Evolutionary conservation across 1,284 basidiomycete species (phyloP).

Genomic region (Psilocybe mexicana): DNA sequence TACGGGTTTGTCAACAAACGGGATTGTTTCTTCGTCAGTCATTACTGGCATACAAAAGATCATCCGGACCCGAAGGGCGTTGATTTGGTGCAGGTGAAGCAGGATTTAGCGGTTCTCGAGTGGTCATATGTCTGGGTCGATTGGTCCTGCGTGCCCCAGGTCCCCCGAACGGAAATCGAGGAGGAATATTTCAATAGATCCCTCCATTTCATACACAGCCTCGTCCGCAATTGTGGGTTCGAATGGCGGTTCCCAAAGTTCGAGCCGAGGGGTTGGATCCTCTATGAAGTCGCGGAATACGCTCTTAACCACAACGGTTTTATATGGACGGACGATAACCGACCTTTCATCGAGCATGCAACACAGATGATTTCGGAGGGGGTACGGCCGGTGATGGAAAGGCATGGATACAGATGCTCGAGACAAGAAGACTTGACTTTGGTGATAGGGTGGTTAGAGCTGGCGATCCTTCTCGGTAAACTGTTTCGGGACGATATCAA

Average conservation of each 20-base stretch:
- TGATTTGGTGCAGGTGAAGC: conserved; percentile 11
- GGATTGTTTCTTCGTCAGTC: conserved; percentile 5
- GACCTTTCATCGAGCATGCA: neutral
- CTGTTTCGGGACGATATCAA: neutral
- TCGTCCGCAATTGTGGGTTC: neutral
- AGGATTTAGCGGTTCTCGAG: neutral
- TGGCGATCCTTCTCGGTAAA: neutral
- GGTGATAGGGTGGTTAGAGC: neutral
- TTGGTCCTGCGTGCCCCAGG: neutral
- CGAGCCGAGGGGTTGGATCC: neutral
- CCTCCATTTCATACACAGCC: neutral
- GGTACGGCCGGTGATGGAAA: neutral
- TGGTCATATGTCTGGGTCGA: neutral
- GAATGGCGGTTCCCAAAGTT: neutral
- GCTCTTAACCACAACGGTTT: neutral
- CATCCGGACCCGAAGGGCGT: neutral
- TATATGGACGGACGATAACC: neutral
- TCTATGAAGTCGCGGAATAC: neutral
- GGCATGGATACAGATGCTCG: neutral
- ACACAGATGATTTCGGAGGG: neutral
- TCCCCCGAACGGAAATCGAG: neutral
- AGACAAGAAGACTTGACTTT: neutral
- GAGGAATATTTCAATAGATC: neutral
- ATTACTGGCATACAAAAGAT: conserved; percentile 4
- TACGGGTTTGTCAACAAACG: conserved; percentile 4